Conservation (phyloP, 139 green algal species). For the Ettlia oleoabundans region DNA sequence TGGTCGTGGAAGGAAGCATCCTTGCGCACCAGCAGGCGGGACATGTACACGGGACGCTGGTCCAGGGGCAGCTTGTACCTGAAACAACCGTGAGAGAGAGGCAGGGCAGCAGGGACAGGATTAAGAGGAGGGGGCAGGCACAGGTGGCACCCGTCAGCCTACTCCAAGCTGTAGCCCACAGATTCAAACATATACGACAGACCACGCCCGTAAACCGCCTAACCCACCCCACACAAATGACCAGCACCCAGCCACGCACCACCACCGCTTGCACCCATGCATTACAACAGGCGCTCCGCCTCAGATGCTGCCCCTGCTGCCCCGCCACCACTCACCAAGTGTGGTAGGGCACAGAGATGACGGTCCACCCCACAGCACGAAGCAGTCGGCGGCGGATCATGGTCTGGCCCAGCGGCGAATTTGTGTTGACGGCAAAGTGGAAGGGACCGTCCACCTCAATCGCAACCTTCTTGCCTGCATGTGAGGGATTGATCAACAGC, state of each 20-base stretch:
- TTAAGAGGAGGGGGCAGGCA: background rate
- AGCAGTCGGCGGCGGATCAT: slow-evolving; percentile 55
- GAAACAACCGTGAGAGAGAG: background rate
- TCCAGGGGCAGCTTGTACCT: slow-evolving; percentile 33
- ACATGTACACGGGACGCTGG: slow-evolving; percentile 5
- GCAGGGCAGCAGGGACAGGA: background rate
- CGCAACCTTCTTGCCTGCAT: slow-evolving; percentile 34
- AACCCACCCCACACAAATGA: no score
- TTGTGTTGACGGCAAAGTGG: slow-evolving; percentile 63
- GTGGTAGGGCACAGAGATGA: slow-evolving; percentile 56
- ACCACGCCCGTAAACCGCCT: no score
- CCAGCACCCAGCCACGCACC: no score
- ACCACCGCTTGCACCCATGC: background rate
- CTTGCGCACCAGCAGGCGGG: slow-evolving; percentile 27
- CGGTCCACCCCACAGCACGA: slow-evolving; percentile 50
- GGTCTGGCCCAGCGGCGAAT: slow-evolving; percentile 55
- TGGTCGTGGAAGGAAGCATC: slow-evolving; percentile 7
- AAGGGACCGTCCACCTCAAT: slow-evolving; percentile 66
- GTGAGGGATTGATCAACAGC: no score
- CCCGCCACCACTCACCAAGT: slow-evolving; percentile 27
- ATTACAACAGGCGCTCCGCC: no score
- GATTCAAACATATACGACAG: no score
- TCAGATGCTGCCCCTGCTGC: background rate
- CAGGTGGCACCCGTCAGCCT: no score
- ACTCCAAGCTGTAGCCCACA: no score